Evolutionary conservation across 805 yeast species (phyloP).

Genomic region (Metschnikowia lachancei): DNA sequence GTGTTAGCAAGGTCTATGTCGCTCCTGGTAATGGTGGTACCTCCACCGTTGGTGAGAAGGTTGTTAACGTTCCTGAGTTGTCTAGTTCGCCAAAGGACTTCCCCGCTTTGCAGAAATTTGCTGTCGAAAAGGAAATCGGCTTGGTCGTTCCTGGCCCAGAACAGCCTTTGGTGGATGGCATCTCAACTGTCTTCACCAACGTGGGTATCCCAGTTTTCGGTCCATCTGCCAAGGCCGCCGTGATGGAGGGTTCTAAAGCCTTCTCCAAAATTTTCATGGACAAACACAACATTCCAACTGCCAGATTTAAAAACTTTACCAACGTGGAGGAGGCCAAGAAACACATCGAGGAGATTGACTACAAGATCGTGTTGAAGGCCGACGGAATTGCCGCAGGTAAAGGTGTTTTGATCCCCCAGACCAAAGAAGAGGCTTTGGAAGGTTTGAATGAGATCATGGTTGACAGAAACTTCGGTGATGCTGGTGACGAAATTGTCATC

Average conservation of each 20-base stretch:
- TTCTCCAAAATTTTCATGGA: constrained; percentile 93
- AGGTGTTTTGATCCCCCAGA: constrained; percentile 91
- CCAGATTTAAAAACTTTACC: constrained; percentile 80
- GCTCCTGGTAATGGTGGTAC: constrained; percentile 99
- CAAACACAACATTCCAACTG: constrained; percentile 90
- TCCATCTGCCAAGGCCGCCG: constrained; percentile 87
- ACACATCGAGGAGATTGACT: constrained; percentile 62
- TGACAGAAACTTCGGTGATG: constrained; percentile 81
- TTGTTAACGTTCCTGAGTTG: constrained; percentile 63
- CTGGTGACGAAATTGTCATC: constrained; percentile 90
- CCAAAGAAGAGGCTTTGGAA: constrained; percentile 76
- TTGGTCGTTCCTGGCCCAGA: constrained; percentile 98
- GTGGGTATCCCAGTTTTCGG: constrained; percentile 97
- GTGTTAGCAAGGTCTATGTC: constrained; percentile 72
- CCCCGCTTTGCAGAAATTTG: constrained; percentile 66
- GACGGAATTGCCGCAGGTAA: constrained; percentile 98
- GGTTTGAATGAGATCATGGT: constrained; percentile 90
- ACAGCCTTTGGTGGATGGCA: constrained; percentile 95
- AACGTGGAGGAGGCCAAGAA: constrained; percentile 70
- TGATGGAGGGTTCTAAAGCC: constrained; percentile 95
- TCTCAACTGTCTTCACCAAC: constrained; percentile 64
- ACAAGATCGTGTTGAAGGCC: constrained; percentile 89
- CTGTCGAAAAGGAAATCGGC: constrained; percentile 58
- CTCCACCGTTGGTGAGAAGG: constrained; percentile 48
- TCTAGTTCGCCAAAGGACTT: constrained; percentile 68